Evolutionary conservation across 208 protist genomes (phyloP).

Genomic region (Wallacemonas rigidus): DNA sequence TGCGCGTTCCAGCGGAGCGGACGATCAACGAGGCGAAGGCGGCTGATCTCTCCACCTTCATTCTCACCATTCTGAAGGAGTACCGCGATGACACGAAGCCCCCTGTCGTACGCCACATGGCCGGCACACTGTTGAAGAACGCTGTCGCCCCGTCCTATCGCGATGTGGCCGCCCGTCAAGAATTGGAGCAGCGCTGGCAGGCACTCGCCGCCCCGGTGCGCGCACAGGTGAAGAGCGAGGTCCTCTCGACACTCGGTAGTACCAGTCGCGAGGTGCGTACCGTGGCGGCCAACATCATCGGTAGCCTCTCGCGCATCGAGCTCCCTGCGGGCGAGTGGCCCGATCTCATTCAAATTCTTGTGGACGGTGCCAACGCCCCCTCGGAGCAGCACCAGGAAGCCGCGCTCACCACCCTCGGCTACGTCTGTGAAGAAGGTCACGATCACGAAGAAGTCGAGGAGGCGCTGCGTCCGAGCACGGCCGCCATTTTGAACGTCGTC

Average conservation of each 20-base stretch:
- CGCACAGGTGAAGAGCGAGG: slow-evolving; percentile 67
- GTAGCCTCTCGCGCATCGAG: slow-evolving; percentile 95
- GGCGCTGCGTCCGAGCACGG: slow-evolving; percentile 71
- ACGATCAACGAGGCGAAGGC: slow-evolving; percentile 71
- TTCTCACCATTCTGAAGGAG: slow-evolving; percentile 85
- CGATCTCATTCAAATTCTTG: slow-evolving; percentile 89
- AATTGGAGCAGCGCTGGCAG: slow-evolving; percentile 74
- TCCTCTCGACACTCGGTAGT: slow-evolving; percentile 83
- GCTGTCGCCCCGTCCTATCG: slow-evolving; percentile 88
- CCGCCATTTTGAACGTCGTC: slow-evolving; percentile 91
- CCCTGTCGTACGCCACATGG: slow-evolving; percentile 82
- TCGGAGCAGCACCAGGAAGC: slow-evolving; percentile 88
- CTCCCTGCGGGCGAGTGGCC: slow-evolving; percentile 94
- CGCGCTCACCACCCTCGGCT: slow-evolving; percentile 95
- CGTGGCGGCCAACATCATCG: slow-evolving; percentile 94
- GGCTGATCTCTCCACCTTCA: slow-evolving; percentile 78
- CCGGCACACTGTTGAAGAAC: slow-evolving; percentile 96
- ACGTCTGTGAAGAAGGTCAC: slow-evolving; percentile 96
- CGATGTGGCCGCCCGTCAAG: slow-evolving; percentile 63
- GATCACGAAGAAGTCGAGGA: slow-evolving; percentile 67
- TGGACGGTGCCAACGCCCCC: slow-evolving; percentile 53
- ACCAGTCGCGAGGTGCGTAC: slow-evolving; percentile 80
- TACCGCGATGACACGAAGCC: slow-evolving; percentile 92
- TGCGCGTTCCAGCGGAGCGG: slow-evolving; percentile 78
- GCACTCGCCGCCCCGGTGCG: slow-evolving; percentile 54